Evolutionary conservation across 345 rosid species (phyloP).

Genomic region (Microcos paniculata): DNA sequence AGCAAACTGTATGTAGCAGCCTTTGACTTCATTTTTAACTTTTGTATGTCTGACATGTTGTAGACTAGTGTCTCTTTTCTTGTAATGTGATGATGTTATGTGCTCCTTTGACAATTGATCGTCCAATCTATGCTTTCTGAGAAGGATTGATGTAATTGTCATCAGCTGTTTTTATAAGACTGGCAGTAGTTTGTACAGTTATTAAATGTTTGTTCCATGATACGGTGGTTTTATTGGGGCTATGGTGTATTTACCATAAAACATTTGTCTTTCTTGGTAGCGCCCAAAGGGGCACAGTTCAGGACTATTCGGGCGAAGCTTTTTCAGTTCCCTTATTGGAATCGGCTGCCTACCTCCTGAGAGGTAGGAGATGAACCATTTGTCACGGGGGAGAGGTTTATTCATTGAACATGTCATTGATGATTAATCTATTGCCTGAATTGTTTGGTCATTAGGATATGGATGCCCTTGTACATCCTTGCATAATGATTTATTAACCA

Average conservation of each 20-base stretch:
- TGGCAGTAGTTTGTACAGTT: background rate
- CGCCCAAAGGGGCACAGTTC: constrained; percentile 37
- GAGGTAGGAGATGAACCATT: constrained; percentile 39
- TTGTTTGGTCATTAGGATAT: background rate
- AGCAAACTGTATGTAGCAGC: constrained; percentile 75
- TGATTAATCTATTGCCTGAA: background rate
- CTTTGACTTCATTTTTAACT: background rate
- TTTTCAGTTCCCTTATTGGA: constrained; percentile 38
- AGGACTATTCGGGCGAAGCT: constrained; percentile 38
- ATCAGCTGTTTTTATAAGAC: background rate
- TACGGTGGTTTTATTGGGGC: constrained; percentile 14
- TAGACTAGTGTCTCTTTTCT: background rate
- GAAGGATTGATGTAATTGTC: background rate
- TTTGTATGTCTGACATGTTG: background rate
- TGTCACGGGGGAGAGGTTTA: constrained; percentile 21
- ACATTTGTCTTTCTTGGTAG: constrained; percentile 38
- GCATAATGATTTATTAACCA: background rate
- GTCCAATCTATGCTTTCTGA: background rate
- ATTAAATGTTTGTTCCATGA: background rate
- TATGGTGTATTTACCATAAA: constrained; percentile 18
- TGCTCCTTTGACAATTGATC: background rate
- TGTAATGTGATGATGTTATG: background rate
- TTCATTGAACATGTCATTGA: constrained; percentile 12
- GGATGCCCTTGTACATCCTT: background rate
- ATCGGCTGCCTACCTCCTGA: constrained; percentile 55